Conservation (phyloP, 768 basidiomycete genomes). For the Pulveroboletus sp. region DNA sequence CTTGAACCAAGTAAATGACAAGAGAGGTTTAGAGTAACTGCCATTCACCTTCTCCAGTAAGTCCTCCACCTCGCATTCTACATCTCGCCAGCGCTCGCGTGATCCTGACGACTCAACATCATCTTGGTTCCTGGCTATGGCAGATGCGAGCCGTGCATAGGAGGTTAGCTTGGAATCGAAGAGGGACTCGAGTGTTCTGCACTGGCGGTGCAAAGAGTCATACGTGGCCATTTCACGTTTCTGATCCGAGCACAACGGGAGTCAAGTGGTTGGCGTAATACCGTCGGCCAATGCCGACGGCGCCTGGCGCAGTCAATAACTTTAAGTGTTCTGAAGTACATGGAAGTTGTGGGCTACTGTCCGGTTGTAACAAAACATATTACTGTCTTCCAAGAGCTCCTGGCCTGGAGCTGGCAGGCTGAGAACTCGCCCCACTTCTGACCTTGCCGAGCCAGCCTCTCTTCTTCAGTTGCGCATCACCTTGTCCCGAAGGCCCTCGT, state of each 20-base stretch:
- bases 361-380: slow-evolving; percentile 11
- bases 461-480: slow-evolving; percentile 37
- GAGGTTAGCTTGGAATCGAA: slow-evolving; percentile 89
- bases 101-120: slow-evolving; percentile 73
- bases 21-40: background rate
- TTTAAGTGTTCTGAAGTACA: no score
- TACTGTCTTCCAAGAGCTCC: slow-evolving; percentile 26
- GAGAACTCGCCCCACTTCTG: slow-evolving; percentile 37
- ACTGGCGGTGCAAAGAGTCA: slow-evolving; percentile 87
- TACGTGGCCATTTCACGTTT: slow-evolving; percentile 60
- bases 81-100: slow-evolving; percentile 69
- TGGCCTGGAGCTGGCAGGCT: slow-evolving; percentile 15
- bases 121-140: slow-evolving; percentile 46
- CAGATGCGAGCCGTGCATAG: slow-evolving; percentile 81
- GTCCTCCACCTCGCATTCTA: slow-evolving; percentile 85
- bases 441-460: slow-evolving; percentile 74
- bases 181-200: slow-evolving; percentile 88
- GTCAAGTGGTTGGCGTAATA: no score
- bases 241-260: no score
- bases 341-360: slow-evolving; percentile 11
- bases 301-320: no score
- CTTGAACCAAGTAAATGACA: slow-evolving; percentile 39
- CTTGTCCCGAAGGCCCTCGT: slow-evolving; percentile 26
- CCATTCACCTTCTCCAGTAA: slow-evolving; percentile 72
- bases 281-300: slow-evolving; percentile 22